A percentile compares a stretch with the other conserved stretches of the same genome.
These are phyloP conservation scores for Tricholoma terreum DNA, from an alignment of 768 basidiomycete genomes.

Conservation along the genomic window DNA sequence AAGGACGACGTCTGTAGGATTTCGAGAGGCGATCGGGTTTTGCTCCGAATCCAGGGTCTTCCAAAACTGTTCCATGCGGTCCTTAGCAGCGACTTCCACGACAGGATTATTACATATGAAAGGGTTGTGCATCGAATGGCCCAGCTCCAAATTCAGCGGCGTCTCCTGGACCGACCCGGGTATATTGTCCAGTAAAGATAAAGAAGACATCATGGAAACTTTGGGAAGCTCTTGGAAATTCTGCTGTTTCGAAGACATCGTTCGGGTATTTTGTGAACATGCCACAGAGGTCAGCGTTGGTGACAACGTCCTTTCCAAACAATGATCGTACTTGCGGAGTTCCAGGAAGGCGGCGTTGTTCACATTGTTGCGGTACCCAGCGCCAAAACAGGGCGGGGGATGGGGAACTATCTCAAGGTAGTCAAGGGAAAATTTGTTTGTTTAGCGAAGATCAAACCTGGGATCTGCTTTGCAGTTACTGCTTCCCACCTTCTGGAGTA, in stretches of 20 bases:
- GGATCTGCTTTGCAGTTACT: slow-evolving; percentile 27
- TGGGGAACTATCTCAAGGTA: not conserved
- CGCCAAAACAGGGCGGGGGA: not conserved
- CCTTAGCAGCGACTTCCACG: slow-evolving; percentile 14
- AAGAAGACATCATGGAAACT: slow-evolving; percentile 11
- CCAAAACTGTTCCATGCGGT: slow-evolving; percentile 40
- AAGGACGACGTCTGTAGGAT: slow-evolving; percentile 14
- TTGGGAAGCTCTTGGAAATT: slow-evolving; percentile 5
- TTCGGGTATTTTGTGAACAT: too few relatives aligned
- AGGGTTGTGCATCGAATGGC: slow-evolving; percentile 6
- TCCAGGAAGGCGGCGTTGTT: not conserved
- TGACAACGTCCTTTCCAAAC: slow-evolving; percentile 1
- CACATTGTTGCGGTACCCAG: not conserved
- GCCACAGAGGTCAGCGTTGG: not conserved
- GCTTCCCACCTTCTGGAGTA: slow-evolving; percentile 38
- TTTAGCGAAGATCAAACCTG: slow-evolving; percentile 23
- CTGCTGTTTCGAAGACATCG: not conserved
- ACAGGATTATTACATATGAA: slow-evolving; percentile 13
- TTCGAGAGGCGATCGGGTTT: slow-evolving; percentile 17
- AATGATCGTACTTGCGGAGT: too few relatives aligned
- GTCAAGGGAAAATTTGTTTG: not conserved
- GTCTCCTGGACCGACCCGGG: slow-evolving; percentile 4
- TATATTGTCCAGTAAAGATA: slow-evolving; percentile 12
- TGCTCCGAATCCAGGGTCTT: slow-evolving; percentile 43
- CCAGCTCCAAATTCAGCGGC: not conserved